Percentiles rank a stretch among this genome's conserved stretches.
Conservation (phyloP, 2,329 filamentous ascomycete genomes). For the Ascochyta clinopodiicola region DNA sequence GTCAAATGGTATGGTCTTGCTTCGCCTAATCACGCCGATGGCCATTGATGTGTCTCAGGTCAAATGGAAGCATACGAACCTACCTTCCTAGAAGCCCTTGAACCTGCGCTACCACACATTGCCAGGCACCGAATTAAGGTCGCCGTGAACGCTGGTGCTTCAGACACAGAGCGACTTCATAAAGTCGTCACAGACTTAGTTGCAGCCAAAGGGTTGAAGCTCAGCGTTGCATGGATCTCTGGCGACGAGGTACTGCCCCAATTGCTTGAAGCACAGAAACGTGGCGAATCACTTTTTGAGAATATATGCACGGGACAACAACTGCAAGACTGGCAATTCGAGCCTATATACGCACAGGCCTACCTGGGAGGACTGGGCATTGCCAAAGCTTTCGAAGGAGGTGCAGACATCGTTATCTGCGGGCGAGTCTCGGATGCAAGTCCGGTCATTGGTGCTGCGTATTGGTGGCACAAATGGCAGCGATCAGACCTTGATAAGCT, state of each 20-base stretch:
- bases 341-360: constrained; percentile 46
- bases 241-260: constrained; percentile 52
- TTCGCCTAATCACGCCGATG: neutral
- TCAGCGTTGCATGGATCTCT: constrained; percentile 51
- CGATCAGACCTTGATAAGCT: constrained; percentile 49
- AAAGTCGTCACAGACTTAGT: constrained; percentile 36
- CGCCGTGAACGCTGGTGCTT: constrained; percentile 44
- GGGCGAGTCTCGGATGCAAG: constrained; percentile 54
- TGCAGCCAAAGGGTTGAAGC: constrained; percentile 25
- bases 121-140: constrained; percentile 43
- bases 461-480: constrained; percentile 55
- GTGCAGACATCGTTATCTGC: constrained; percentile 55
- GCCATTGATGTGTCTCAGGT: constrained; percentile 16
- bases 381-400: constrained; percentile 48
- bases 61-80: constrained; percentile 56
- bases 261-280: constrained; percentile 44
- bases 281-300: constrained; percentile 45
- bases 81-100: constrained; percentile 59
- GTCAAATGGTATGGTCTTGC: constrained; percentile 21
- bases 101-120: constrained; percentile 47
- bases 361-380: constrained; percentile 56
- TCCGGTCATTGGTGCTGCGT: constrained; percentile 53
- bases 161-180: constrained; percentile 38
- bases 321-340: constrained; percentile 45
- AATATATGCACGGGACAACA: constrained; percentile 50